Conservation (phyloP, 139 green algal genomes). For the Haematococcus lacustris region DNA sequence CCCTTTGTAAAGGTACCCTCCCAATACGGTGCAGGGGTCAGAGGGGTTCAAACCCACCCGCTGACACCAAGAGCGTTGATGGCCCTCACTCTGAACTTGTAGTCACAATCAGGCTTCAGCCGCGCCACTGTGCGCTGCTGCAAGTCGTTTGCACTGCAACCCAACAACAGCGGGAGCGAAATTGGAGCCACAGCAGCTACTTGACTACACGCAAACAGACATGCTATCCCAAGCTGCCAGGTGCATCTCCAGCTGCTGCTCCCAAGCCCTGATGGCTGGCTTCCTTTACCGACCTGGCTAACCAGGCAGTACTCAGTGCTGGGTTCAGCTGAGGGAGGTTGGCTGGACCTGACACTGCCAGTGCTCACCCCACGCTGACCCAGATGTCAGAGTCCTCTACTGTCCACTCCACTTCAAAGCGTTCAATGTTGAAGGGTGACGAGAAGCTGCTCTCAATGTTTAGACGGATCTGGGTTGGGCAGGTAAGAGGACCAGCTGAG, state of each 20-base stretch:
- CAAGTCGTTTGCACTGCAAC: neutral
- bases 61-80: neutral
- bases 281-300: too few relatives aligned
- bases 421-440: conserved; percentile 26
- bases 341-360: neutral
- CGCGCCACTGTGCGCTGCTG: conserved; percentile 7
- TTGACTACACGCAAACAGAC: neutral
- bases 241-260: neutral
- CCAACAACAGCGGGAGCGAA: neutral
- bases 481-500: neutral
- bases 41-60: neutral
- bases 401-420: conserved; percentile 30
- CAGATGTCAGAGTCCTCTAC: neutral
- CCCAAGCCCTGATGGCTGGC: neutral
- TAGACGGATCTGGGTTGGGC: conserved; percentile 14
- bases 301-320: neutral
- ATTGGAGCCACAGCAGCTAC: neutral
- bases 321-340: neutral
- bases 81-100: conserved; percentile 8
- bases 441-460: conserved; percentile 16
- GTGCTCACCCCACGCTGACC: neutral
- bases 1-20: neutral
- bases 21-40: neutral
- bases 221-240: neutral
- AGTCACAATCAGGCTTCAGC: conserved; percentile 1